Conservation (phyloP, 2,329 filamentous ascomycete species). For the Zopfia rhizophila region DNA sequence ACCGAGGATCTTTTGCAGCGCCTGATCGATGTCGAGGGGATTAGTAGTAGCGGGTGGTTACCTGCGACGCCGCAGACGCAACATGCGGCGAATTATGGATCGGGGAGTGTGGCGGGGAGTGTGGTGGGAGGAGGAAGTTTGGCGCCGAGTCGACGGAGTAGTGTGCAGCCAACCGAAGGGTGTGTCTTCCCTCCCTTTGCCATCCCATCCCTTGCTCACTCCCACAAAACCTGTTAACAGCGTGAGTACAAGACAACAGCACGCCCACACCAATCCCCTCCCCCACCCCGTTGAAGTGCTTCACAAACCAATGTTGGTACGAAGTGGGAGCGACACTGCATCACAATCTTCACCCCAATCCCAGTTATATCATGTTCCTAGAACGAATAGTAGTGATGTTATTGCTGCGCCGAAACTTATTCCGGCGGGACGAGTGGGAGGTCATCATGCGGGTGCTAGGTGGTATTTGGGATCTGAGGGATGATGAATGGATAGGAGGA, state of each 20-base stretch:
- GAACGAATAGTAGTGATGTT: slow-evolving; percentile 41
- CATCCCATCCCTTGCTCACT: slow-evolving; percentile 18
- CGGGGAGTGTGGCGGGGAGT: slow-evolving; percentile 27
- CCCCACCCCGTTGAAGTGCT: slow-evolving; percentile 31
- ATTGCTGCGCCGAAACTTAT: slow-evolving; percentile 40
- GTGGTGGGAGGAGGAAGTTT: slow-evolving; percentile 22
- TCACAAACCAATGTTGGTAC: slow-evolving; percentile 27
- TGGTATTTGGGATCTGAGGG: slow-evolving; percentile 49
- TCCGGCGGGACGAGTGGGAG: slow-evolving; percentile 28
- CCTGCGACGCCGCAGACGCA: slow-evolving; percentile 45
- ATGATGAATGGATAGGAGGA: not conserved
- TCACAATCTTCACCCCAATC: slow-evolving; percentile 21
- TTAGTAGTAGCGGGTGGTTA: slow-evolving; percentile 48
- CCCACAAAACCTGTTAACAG: no score
- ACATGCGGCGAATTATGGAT: slow-evolving; percentile 38
- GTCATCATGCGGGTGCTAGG: slow-evolving; percentile 38
- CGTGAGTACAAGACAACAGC: no score
- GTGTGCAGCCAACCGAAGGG: slow-evolving; percentile 37
- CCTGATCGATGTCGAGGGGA: slow-evolving; percentile 45
- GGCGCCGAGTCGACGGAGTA: slow-evolving; percentile 35
- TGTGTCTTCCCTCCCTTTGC: slow-evolving; percentile 15
- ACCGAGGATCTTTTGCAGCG: slow-evolving; percentile 47
- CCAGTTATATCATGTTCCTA: slow-evolving; percentile 23
- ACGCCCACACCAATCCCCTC: slow-evolving; percentile 31
- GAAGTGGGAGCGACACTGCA: slow-evolving; percentile 38